These are phyloP conservation scores for Juglanconis juglandina DNA, from an alignment of 2,329 filamentous ascomycete genomes.

Conservation along the genomic window DNA sequence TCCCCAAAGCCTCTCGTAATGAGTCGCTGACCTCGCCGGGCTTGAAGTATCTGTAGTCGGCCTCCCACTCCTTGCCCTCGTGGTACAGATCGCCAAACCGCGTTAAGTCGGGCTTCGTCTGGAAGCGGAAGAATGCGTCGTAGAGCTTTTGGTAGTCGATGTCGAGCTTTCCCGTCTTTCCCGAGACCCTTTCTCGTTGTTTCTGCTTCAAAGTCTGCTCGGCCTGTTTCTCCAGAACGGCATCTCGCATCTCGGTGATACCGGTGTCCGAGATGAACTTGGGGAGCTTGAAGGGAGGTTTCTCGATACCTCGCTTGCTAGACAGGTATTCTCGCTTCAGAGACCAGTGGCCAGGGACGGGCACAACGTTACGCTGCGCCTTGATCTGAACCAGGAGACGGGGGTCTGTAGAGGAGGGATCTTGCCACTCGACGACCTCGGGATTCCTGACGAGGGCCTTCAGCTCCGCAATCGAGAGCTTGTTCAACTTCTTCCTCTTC, in stretches of 20 bases:
- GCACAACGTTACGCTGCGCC: slow-evolving; percentile 89
- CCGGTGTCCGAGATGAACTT: slow-evolving; percentile 98
- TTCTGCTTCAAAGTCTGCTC: slow-evolving; percentile 91
- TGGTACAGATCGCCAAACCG: slow-evolving; percentile 99
- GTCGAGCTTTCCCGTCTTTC: slow-evolving; percentile 95
- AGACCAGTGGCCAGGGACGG: slow-evolving; percentile 91
- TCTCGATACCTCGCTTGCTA: slow-evolving; percentile 94
- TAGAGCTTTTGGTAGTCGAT: slow-evolving; percentile 99
- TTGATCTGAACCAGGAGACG: slow-evolving; percentile 91
- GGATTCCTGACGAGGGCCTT: slow-evolving; percentile 89
- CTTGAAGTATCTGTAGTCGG: slow-evolving; percentile 83
- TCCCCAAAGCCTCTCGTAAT: slow-evolving; percentile 87
- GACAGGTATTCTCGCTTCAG: slow-evolving; percentile 96
- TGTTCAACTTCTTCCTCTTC: slow-evolving; percentile 86
- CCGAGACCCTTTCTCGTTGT: slow-evolving; percentile 87
- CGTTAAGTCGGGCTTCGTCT: slow-evolving; percentile 91
- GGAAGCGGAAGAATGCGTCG: slow-evolving; percentile 96
- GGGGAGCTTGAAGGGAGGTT: slow-evolving; percentile 85
- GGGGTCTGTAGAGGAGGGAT: slow-evolving; percentile 86
- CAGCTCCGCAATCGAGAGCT: slow-evolving; percentile 89
- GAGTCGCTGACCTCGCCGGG: slow-evolving; percentile 88
- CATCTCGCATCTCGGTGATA: slow-evolving; percentile 96
- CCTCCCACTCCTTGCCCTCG: slow-evolving; percentile 97
- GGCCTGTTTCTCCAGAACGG: slow-evolving; percentile 91
- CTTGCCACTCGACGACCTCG: slow-evolving; percentile 96